A percentile compares a stretch with the other conserved stretches of the same genome.
Conservation (phyloP, 495 filamentous ascomycete species). For the Xylaria bambusicola region DNA sequence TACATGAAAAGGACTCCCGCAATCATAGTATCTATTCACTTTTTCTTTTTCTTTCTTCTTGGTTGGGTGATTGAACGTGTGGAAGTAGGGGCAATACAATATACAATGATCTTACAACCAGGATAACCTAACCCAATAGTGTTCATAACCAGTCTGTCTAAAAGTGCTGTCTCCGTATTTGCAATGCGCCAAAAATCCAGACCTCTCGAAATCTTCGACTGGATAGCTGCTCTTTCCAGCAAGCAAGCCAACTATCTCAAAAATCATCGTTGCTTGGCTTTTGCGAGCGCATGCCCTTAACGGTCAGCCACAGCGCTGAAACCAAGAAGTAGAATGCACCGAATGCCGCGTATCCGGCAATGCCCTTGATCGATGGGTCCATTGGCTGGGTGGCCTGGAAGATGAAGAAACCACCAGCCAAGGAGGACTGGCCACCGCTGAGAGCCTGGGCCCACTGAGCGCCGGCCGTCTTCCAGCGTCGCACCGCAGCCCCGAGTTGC, state of each 20-base stretch:
- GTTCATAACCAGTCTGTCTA: background rate
- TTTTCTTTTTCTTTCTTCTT: no score
- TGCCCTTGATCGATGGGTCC: constrained; percentile 17
- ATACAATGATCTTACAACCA: background rate
- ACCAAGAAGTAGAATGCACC: constrained; percentile 17
- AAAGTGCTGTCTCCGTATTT: background rate
- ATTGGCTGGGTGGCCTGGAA: constrained; percentile 14
- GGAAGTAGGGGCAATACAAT: no score
- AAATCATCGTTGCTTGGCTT: constrained; percentile 13
- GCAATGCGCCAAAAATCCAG: background rate
- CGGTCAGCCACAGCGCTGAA: constrained; percentile 17
- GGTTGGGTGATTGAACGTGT: no score
- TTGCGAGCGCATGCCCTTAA: constrained; percentile 12
- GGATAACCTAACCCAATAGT: background rate
- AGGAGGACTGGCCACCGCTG: constrained; percentile 16
- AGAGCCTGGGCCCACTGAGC: constrained; percentile 14
- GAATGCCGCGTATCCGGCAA: constrained; percentile 17
- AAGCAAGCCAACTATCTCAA: background rate
- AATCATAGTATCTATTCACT: no score
- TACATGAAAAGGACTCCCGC: no score
- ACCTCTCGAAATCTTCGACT: background rate
- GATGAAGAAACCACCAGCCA: constrained; percentile 19
- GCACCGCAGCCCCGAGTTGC: constrained; percentile 15
- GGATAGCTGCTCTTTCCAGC: background rate
- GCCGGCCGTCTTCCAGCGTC: constrained; percentile 14